phyloP scores from a whole-genome alignment of 73 alveolate species.

The Paraurostyla sp. region DNA sequence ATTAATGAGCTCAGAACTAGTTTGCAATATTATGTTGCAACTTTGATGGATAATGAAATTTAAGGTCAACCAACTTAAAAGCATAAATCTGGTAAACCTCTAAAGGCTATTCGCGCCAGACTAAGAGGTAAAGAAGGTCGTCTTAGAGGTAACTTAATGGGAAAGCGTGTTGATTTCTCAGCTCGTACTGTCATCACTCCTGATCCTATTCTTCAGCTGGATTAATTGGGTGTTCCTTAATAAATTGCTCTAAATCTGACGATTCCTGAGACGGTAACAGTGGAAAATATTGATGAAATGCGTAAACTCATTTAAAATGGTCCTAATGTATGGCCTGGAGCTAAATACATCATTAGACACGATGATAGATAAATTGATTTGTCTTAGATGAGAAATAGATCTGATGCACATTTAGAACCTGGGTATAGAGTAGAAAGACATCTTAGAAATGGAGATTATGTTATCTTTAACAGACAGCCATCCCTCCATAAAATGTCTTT shows the following conservation, averaged over 20 bases:
- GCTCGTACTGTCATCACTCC: slow-evolving; percentile 99
- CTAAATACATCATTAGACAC: slow-evolving; percentile 91
- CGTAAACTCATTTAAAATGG: slow-evolving; percentile 94
- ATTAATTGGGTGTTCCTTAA: slow-evolving; percentile 98
- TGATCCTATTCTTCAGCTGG: slow-evolving; percentile 99
- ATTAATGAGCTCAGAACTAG: slow-evolving; percentile 79
- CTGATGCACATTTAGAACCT: slow-evolving; percentile 90
- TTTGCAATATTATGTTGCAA: slow-evolving; percentile 94
- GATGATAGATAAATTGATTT: slow-evolving; percentile 93
- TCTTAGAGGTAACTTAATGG: slow-evolving; percentile 99
- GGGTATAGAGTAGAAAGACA: slow-evolving; percentile 99
- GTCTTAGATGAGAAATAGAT: slow-evolving; percentile 78
- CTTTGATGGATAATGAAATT: slow-evolving; percentile 96
- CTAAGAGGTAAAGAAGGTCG: slow-evolving; percentile 99
- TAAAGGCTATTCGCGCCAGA: slow-evolving; percentile 93
- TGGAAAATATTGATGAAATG: slow-evolving; percentile 87
- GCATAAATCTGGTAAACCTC: slow-evolving; percentile 94
- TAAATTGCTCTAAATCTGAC: slow-evolving; percentile 97
- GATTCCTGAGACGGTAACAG: slow-evolving; percentile 98
- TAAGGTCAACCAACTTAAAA: slow-evolving; percentile 83
- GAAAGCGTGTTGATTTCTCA: slow-evolving; percentile 99
- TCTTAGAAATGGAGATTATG: slow-evolving; percentile 98
- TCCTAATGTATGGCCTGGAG: slow-evolving; percentile 98
- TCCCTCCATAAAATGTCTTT: slow-evolving; percentile 99
- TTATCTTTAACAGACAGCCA: slow-evolving; percentile 99